These are phyloP conservation scores for Tephrocybe sp. DNA, from an alignment of 768 basidiomycete species.

Conservation along the genomic window DNA sequence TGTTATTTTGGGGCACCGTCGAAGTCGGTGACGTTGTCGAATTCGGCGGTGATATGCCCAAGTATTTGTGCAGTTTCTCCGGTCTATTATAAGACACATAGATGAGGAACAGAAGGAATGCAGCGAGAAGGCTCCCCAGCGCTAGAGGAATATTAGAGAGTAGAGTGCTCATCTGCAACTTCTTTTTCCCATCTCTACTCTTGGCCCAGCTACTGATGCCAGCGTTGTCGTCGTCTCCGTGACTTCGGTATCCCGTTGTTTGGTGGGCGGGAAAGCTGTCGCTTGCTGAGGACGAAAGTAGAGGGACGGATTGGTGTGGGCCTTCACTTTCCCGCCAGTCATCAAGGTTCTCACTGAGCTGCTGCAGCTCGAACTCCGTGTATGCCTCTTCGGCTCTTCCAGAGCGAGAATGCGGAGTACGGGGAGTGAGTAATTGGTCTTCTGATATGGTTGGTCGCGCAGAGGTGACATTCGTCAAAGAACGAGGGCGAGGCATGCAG, in stretches of 20 bases:
- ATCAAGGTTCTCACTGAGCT: constrained; percentile 32
- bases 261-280: constrained; percentile 33
- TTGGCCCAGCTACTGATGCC: not conserved
- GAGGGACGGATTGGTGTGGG: constrained; percentile 44
- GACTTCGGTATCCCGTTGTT: constrained; percentile 35
- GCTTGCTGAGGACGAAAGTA: constrained; percentile 47
- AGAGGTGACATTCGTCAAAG: constrained; percentile 36
- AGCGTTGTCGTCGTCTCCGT: constrained; percentile 37
- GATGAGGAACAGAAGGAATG: constrained; percentile 47
- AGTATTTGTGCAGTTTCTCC: constrained; percentile 43
- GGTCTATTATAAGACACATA: constrained; percentile 51
- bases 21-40: constrained; percentile 15
- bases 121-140: constrained; percentile 43
- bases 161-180: constrained; percentile 21
- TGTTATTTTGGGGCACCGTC: constrained; percentile 12
- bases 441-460: constrained; percentile 31
- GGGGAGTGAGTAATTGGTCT: constrained; percentile 47
- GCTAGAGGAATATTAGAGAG: constrained; percentile 40
- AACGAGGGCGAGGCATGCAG: constrained; percentile 40
- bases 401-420: constrained; percentile 63
- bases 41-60: constrained; percentile 32
- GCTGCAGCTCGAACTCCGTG: constrained; percentile 47
- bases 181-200: constrained; percentile 15
- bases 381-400: constrained; percentile 57
- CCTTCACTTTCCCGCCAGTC: constrained; percentile 34